Evolutionary conservation across 2,329 filamentous ascomycete species (phyloP).

Genomic region (Pyrenophora seminiperda): DNA sequence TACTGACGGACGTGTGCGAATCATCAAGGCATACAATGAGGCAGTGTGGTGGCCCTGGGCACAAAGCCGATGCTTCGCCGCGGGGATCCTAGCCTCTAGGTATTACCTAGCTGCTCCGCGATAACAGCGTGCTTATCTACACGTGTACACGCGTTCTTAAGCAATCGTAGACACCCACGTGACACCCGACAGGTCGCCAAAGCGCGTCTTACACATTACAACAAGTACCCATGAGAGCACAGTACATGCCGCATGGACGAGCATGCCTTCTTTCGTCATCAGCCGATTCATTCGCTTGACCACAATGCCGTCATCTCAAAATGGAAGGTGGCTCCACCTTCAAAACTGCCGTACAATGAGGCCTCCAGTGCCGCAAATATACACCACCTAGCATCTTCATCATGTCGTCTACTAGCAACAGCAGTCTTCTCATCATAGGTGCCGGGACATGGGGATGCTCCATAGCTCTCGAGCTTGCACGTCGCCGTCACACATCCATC

Average conservation of each 20-base stretch:
- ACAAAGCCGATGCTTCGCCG: constrained; percentile 4
- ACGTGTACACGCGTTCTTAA: constrained; percentile 14
- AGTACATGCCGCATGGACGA: background rate
- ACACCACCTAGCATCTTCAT: background rate
- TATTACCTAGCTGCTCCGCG: constrained; percentile 8
- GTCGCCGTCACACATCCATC: constrained; percentile 54
- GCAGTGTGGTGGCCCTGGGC: constrained; percentile 1
- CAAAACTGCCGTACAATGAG: constrained; percentile 8
- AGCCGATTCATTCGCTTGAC: constrained; percentile 1
- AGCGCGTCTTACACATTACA: no score
- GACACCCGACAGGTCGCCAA: no score
- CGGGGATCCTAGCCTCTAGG: constrained; percentile 9
- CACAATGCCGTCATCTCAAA: constrained; percentile 3
- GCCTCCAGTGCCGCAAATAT: background rate
- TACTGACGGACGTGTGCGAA: constrained; percentile 22
- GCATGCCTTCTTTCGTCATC: background rate
- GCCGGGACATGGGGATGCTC: constrained; percentile 59
- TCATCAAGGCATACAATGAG: constrained; percentile 19
- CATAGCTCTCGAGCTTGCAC: constrained; percentile 56
- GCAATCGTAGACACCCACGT: no score
- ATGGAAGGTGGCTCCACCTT: constrained; percentile 7
- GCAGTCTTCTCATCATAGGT: constrained; percentile 52
- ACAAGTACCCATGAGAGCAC: background rate
- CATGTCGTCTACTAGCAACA: constrained; percentile 7
- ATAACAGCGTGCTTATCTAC: constrained; percentile 7